Evolutionary conservation across 805 yeast species (phyloP), one percentile per base, ranked within the genome.

Genomic region (Starmerella floricola): DNA sequence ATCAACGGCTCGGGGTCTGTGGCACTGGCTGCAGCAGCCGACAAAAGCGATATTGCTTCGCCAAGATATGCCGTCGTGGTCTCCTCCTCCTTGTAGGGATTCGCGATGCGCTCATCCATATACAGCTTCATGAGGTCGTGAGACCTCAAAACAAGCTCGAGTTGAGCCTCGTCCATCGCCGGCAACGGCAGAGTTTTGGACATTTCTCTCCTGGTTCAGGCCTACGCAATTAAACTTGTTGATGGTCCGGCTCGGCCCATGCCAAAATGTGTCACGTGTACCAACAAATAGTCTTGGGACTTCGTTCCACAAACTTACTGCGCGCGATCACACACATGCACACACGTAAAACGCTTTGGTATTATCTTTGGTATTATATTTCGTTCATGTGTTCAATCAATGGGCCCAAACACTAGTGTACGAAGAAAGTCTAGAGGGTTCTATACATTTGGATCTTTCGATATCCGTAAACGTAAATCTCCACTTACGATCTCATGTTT

Each of bases 111-210:
- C 36, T 46, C 50, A 6, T 33, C 38, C 12, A 38, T 37, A 23
- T 46, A 50, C 24, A 32, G 18, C 21, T 31, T 28, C 49, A 50
- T 45, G 33, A 48, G 44, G 34, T 33, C 44, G 35, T 49, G 47
- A 19, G 45, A 33, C 28, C 15, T 16, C 28, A n/a, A 31, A 12
- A 42, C 42, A 20, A 47, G 45, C 13, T 31, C 39, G 10, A 41
- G 23, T 27, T 31, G 40, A 20, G 40, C 47, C 27, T 29, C 42
- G 30, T 38, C 39, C 38, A 40, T 34, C 16, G 15, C 16, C 12
- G 39, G 23, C 31, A 24, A 10, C 31, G 36, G 36, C 17, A 40
- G 44, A 16, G 30, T 24, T 16, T 34, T 30, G 23, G 35, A 12
- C 19, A 32, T 32, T 12, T 30, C 18, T 8, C 12, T 6, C 11